Evolutionary conservation across 257 asterid genomes (phyloP).

Genomic region (Knoxia roxburghii): DNA sequence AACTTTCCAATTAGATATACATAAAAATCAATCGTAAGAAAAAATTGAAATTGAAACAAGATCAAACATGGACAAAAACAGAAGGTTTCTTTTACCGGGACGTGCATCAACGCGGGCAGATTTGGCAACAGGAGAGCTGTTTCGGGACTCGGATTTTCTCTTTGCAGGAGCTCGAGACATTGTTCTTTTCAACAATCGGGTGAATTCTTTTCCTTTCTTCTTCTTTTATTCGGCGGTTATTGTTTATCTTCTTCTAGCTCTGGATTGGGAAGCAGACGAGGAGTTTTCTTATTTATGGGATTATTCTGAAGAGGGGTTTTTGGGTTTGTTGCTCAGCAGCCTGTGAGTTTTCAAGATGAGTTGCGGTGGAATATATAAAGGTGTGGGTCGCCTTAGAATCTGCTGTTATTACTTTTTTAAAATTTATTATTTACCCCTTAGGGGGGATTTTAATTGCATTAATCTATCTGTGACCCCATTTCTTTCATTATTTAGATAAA

Average conservation of each 20-base stretch:
- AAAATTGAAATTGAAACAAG: background rate
- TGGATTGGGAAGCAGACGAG: background rate
- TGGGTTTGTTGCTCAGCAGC: background rate
- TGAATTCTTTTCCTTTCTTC: background rate
- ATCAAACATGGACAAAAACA: background rate
- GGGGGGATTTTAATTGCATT: too few relatives aligned
- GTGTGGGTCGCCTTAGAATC: conserved; percentile 9
- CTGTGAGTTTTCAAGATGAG: background rate
- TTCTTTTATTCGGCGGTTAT: background rate
- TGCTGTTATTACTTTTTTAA: too few relatives aligned
- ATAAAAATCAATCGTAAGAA: background rate
- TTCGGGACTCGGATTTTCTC: conserved; percentile 55
- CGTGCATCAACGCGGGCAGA: conserved; percentile 39
- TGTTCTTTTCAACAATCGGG: conserved; percentile 6
- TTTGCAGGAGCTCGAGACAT: conserved; percentile 67
- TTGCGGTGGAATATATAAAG: conserved; percentile 19
- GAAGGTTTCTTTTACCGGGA: conserved; percentile 36
- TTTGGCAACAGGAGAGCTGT: conserved; percentile 40
- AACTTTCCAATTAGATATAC: background rate
- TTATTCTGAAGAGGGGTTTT: conserved; percentile 10
- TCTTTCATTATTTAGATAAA: too few relatives aligned
- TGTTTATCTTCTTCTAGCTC: background rate
- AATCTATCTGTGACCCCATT: too few relatives aligned
- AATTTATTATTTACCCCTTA: too few relatives aligned
- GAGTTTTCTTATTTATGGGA: background rate